phyloP scores from a whole-genome alignment of 345 rosid genomes.

The Boechera stricta region DNA sequence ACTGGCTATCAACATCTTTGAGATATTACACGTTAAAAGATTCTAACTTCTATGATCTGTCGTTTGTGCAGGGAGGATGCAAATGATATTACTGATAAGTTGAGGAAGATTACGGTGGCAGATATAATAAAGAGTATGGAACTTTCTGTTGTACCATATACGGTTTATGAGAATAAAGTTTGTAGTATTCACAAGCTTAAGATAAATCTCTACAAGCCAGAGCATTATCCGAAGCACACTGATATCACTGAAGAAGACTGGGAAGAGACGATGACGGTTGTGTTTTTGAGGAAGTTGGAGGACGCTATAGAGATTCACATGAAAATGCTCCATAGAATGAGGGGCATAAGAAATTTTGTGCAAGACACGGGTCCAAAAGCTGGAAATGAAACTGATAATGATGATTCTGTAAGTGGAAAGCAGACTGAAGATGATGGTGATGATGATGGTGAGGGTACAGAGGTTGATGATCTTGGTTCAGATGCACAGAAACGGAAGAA shows the following conservation, averaged over 20 bases:
- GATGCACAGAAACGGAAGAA: constrained; percentile 71
- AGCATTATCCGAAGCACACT: constrained; percentile 58
- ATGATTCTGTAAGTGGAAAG: constrained; percentile 52
- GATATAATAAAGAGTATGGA: constrained; percentile 75
- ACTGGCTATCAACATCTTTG: constrained; percentile 10
- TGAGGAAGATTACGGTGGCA: constrained; percentile 81
- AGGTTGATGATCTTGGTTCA: constrained; percentile 80
- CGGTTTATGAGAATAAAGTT: constrained; percentile 44
- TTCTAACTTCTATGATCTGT: constrained; percentile 17
- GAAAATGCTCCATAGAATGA: constrained; percentile 66
- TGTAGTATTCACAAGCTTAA: constrained; percentile 82
- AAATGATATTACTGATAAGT: constrained; percentile 63
- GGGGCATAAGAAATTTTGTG: constrained; percentile 60
- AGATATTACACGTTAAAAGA: neutral
- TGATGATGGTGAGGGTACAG: constrained; percentile 57
- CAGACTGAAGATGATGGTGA: constrained; percentile 47
- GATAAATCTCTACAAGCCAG: constrained; percentile 70
- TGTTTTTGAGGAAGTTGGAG: constrained; percentile 81
- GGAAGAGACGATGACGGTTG: constrained; percentile 58
- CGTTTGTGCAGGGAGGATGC: constrained; percentile 73
- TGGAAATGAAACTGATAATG: constrained; percentile 55
- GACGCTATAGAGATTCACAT: constrained; percentile 85
- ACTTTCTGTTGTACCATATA: constrained; percentile 63
- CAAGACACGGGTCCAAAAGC: constrained; percentile 49
- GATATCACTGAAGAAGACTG: constrained; percentile 63